phyloP scores from a whole-genome alignment of 306 rosid species.

The Carpinus fangiana region DNA sequence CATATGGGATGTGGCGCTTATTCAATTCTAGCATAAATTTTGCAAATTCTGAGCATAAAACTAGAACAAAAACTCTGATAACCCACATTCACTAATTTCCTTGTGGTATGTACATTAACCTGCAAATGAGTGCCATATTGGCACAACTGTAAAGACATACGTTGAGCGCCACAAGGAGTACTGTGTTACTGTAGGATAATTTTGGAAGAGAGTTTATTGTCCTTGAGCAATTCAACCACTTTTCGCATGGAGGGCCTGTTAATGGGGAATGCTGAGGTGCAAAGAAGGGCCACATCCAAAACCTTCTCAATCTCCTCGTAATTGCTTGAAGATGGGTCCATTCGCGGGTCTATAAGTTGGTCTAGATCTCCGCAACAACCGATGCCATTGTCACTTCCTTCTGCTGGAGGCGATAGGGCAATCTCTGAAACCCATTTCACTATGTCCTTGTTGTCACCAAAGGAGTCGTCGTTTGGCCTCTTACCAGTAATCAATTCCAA shows the following conservation, averaged over 20 bases:
- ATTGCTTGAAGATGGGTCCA: constrained; percentile 42
- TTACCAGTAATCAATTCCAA: constrained; percentile 73
- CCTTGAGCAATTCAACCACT: constrained; percentile 70
- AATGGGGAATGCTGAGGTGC: constrained; percentile 64
- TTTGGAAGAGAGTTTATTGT: constrained; percentile 40
- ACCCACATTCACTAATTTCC: not conserved
- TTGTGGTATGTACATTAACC: not conserved
- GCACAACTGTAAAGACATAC: too few relatives aligned
- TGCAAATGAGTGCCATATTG: too few relatives aligned
- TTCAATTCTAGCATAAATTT: too few relatives aligned
- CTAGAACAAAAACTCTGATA: not conserved
- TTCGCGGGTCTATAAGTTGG: constrained; percentile 55
- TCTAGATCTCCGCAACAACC: constrained; percentile 6
- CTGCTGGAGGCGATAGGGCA: constrained; percentile 28
- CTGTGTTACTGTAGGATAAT: not conserved
- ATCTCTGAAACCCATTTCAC: constrained; percentile 75
- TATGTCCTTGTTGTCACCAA: constrained; percentile 70
- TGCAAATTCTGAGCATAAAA: not conserved
- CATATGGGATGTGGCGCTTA: too few relatives aligned
- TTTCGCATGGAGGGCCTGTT: constrained; percentile 80
- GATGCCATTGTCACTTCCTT: not conserved
- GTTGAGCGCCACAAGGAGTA: too few relatives aligned
- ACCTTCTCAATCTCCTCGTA: constrained; percentile 58
- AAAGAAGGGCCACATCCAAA: constrained; percentile 66
- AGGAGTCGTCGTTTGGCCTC: constrained; percentile 69